Conservation (phyloP, 139 green algal genomes). For the Coelastrella sp. region DNA sequence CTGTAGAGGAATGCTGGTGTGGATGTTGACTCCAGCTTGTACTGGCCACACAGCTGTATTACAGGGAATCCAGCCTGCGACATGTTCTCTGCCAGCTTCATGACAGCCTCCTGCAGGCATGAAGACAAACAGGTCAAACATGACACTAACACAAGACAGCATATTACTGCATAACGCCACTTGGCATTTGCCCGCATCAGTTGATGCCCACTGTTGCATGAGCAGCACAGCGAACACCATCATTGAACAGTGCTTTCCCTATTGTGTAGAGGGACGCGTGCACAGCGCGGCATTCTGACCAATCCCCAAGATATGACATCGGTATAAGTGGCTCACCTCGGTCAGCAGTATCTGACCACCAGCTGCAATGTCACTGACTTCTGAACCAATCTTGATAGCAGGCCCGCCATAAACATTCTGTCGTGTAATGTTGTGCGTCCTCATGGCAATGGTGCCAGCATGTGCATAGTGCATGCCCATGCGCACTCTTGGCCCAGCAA, state of each 20-base stretch:
- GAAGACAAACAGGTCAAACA: not conserved
- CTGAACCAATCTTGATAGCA: slow-evolving; percentile 63
- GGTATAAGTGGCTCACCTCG: not conserved
- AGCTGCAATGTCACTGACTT: slow-evolving; percentile 69
- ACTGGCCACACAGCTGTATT: slow-evolving; percentile 81
- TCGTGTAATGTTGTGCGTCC: slow-evolving; percentile 79
- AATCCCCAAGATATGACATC: no score
- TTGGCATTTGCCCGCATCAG: no score
- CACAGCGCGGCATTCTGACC: no score
- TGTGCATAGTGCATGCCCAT: slow-evolving; percentile 89
- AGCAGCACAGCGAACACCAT: not conserved
- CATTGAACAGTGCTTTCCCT: not conserved
- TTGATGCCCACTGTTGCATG: no score
- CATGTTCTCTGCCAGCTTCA: slow-evolving; percentile 74
- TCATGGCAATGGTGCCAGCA: slow-evolving; percentile 74
- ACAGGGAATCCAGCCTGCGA: slow-evolving; percentile 73
- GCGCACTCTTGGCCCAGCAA: slow-evolving; percentile 78
- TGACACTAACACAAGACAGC: no score
- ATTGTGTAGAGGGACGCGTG: no score
- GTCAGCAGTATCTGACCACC: slow-evolving; percentile 81
- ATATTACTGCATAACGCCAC: not conserved
- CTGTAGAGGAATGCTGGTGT: slow-evolving; percentile 76
- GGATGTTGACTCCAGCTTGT: slow-evolving; percentile 37
- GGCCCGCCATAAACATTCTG: slow-evolving; percentile 81
- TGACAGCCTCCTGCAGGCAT: slow-evolving; percentile 72